Conservation (phyloP, 164 flowering plant genomes). For the Dillenia turbinata region DNA sequence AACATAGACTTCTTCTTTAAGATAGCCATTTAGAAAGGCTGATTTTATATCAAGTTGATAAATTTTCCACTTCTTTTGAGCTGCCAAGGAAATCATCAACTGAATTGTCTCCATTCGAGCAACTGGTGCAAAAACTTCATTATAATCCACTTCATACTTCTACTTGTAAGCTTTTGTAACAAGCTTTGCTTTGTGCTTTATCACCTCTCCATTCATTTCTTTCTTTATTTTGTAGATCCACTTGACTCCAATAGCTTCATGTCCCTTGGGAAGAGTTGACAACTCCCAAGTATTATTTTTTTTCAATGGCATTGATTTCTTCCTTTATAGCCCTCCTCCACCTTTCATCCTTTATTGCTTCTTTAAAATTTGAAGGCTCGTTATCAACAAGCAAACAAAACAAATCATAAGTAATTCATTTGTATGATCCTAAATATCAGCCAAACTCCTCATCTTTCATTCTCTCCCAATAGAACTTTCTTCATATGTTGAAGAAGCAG, state of each 20-base stretch:
- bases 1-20: neutral
- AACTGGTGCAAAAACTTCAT: neutral
- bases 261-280: neutral
- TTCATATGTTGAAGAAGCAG: too few species aligned
- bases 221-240: neutral
- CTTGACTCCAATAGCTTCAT: neutral
- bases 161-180: too few species aligned
- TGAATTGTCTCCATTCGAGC: neutral
- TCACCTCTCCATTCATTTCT: neutral
- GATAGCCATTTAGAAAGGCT: neutral
- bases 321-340: neutral
- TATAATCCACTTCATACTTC: too few species aligned
- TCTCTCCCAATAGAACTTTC: too few species aligned
- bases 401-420: too few species aligned
- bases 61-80: neutral
- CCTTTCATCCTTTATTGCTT: neutral
- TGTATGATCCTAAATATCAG: too few species aligned
- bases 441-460: too few species aligned
- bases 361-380: neutral
- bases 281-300: too few species aligned
- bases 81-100: neutral
- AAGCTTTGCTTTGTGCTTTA: too few species aligned
- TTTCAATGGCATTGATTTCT: too few species aligned
- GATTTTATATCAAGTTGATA: neutral
- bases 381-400: neutral